Base-by-base conservation (phyloP, 2,329 filamentous ascomycete species). In the Biscogniauxia marginata region DNA sequence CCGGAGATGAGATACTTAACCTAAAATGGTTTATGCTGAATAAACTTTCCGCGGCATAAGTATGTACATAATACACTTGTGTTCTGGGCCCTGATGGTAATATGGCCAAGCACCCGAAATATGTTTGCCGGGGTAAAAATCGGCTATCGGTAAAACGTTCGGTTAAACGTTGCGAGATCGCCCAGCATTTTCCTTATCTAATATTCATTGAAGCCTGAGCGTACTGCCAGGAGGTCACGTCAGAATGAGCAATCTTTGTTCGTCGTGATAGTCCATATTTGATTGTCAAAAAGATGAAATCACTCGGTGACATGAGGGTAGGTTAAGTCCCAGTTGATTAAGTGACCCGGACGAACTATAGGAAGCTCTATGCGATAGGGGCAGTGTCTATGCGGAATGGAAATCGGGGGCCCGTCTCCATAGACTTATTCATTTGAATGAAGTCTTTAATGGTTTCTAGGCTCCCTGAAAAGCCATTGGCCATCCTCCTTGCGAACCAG, bases 391-490 rank as follows among this genome's bases (percentile, higher is more conserved):
- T 8, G 25, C 13, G 8, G 3, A 30, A 30, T 9, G 25, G 7
- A 7, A 30, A 30, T 30, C 8, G 25, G 13, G 8, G 2, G 18
- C 25, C 44, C n/a, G 34, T 48, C n/a, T 11, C 45, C 49, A 3
- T 39, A n/a, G 9, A 7, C 20, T 21, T 9, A 44, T 30, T 11
- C 25, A n/a, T 21, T 18, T 18, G 19, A 8, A 7, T 45, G 39
- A 11, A 18, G n/a, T 9, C 39, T 21, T 24, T 59, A 54, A 30
- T 53, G 49, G 30, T 53, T 54, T 30, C 45, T 52, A 18, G 63
- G 59, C 44, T 64, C 61, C 34, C 64, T 69, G 64, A 75, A 75
- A n/a, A 68, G 61, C 73, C 73, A 75, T 51, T 71, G 61, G 3
- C 73, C 73, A 30, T 70, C 65, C 20, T 70, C 63, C 22, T 63